Percentiles rank a stretch among this genome's conserved stretches.
Conservation (phyloP, 202 grass and related monocot species). For the Tripidium arundinaceum region DNA sequence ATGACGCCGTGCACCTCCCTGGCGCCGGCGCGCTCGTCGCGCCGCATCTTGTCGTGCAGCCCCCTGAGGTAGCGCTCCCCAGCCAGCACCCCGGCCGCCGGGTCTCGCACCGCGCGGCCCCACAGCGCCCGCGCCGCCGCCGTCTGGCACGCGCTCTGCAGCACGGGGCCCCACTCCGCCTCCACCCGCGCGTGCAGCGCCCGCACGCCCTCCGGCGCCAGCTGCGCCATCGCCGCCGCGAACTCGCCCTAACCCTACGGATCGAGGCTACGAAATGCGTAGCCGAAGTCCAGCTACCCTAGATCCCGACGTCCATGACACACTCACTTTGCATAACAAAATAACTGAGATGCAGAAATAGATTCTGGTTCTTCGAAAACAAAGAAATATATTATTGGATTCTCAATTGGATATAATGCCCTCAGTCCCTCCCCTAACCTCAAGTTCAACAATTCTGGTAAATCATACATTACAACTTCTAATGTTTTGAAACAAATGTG, state of each 20-base stretch:
- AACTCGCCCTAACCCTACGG: no score
- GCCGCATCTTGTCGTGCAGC: slow-evolving; percentile 66
- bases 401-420: background rate
- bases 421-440: background rate
- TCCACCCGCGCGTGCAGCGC: slow-evolving; percentile 54
- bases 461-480: background rate
- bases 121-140: slow-evolving; percentile 84
- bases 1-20: slow-evolving; percentile 81
- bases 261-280: no score
- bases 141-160: slow-evolving; percentile 92
- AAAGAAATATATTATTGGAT: background rate
- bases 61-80: slow-evolving; percentile 62
- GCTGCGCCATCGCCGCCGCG: slow-evolving; percentile 34
- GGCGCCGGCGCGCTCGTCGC: slow-evolving; percentile 59
- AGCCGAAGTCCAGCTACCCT: no score
- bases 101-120: slow-evolving; percentile 59
- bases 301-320: no score
- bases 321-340: background rate
- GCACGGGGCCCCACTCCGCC: slow-evolving; percentile 67
- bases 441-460: background rate
- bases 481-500: slow-evolving; percentile 3
- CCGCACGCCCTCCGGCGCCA: slow-evolving; percentile 46
- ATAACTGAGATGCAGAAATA: background rate
- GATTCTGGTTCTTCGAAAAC: background rate
- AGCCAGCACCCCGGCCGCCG: slow-evolving; percentile 65